Base-by-base conservation (phyloP, 768 basidiomycete species). In the Pulveroboletus sp. region DNA sequence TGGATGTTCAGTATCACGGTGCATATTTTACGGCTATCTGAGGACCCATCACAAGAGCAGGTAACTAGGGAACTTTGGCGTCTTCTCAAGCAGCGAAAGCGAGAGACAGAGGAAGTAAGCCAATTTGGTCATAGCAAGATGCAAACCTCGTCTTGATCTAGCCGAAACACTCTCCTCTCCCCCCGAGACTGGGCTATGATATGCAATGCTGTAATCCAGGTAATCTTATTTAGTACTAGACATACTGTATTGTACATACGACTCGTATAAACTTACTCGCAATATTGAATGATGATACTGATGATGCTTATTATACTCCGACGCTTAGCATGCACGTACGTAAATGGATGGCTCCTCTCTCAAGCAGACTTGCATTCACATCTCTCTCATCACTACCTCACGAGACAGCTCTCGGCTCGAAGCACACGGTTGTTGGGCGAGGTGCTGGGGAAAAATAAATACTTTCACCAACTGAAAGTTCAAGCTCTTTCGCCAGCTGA, bases 11-110 rank as follows among this genome's bases (percentile, higher is more conserved):
- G 81, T 49, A 67, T 81, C 25, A 50, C 63, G 34, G 65, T 52
- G 38, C 73, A 74, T 29, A 79, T 80, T 44, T 48, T 62, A 27
- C 72, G 79, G 20, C 60, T 84, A 10, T 70, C 74, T 24, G 51
- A 53, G 17, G 69, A 77, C 47, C 69, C 74, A 16, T 66, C 64
- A 5, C 68, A 73, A 33, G 53, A 34, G 16, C 48, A 46, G 3
- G 70, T 68, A 8, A 72, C 75, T 14, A 59, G 66, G 7, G 62
- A 63, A 32, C 67, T 84, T 33, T 66, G 60, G 29, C 72, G 65
- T 43, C 62, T 79, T 47, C 55, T 75, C 17, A 64, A 56, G 31
- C 65, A 66, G 40, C 70, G 69, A 47, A 72, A 66, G 47, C 61
- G 35, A 52, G 58, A 56, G 40, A 34, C 17, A 4, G 35, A 39